Conservation (phyloP, 345 rosid genomes). For the Geranium rotundifolium region DNA sequence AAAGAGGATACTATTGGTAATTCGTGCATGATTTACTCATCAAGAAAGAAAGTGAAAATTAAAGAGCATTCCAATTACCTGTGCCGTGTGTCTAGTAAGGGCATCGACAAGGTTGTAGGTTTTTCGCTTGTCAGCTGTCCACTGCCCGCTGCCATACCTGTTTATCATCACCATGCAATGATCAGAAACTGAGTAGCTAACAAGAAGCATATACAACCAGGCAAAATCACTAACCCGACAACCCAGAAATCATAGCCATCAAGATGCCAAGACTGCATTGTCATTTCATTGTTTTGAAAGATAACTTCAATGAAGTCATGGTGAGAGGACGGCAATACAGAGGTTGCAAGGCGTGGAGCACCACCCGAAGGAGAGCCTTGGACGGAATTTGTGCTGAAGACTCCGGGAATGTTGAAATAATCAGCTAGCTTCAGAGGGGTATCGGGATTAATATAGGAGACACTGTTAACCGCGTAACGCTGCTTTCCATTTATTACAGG, state of each 20-base stretch:
- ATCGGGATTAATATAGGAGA: conserved; percentile 61
- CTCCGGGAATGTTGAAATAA: conserved; percentile 54
- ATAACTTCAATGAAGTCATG: conserved; percentile 67
- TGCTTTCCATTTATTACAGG: conserved; percentile 66
- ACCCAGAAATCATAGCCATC: conserved; percentile 95
- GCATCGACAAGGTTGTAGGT: conserved; percentile 67
- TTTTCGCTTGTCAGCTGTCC: conserved; percentile 42
- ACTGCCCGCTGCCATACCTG: conserved; percentile 72
- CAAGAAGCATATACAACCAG: neutral
- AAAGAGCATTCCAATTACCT: conserved; percentile 29
- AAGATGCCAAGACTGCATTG: conserved; percentile 86
- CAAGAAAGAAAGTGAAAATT: neutral
- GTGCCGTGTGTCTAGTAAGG: conserved; percentile 74
- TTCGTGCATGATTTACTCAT: too few species aligned
- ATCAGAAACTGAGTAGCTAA: conserved; percentile 6
- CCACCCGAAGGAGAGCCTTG: conserved; percentile 42
- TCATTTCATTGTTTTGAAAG: conserved; percentile 60
- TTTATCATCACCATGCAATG: conserved; percentile 1
- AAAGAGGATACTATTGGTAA: neutral
- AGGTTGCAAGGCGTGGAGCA: conserved; percentile 41
- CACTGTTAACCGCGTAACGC: conserved; percentile 70
- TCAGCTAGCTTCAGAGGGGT: conserved; percentile 90
- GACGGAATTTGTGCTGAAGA: conserved; percentile 41
- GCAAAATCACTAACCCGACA: conserved; percentile 50
- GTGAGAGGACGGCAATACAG: conserved; percentile 43